Conservation (phyloP, 176 grass and related monocot species). For the Carex kokanica region DNA sequence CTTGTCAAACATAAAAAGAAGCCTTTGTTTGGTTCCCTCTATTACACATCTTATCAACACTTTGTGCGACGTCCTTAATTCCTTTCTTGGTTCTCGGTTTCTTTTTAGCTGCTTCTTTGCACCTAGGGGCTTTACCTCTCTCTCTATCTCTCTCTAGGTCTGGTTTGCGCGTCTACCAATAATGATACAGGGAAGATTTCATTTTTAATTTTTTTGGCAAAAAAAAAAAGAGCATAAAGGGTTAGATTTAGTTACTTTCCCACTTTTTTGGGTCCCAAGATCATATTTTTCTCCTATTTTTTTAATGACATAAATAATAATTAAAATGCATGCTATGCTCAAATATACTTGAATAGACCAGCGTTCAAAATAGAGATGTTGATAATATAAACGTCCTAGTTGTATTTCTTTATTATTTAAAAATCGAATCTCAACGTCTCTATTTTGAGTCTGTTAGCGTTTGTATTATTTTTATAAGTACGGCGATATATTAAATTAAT, state of each 20-base stretch:
- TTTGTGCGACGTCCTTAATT: constrained; percentile 14
- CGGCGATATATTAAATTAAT: too few relatives aligned
- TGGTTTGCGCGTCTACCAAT: constrained; percentile 14
- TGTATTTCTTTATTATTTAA: too few relatives aligned
- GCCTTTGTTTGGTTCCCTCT: background rate
- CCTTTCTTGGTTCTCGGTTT: constrained; percentile 1
- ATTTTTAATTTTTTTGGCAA: background rate
- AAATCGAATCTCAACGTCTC: too few relatives aligned
- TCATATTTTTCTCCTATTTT: background rate
- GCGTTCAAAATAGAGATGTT: too few relatives aligned
- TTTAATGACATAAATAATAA: too few relatives aligned
- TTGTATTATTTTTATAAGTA: too few relatives aligned
- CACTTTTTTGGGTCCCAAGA: background rate
- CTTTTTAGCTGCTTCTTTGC: background rate
- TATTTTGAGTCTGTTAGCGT: too few relatives aligned
- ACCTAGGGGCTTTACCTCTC: background rate
- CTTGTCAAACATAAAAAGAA: constrained; percentile 25
- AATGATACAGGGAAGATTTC: constrained; percentile 3
- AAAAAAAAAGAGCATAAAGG: background rate
- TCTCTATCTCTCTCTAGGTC: background rate
- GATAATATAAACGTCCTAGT: too few relatives aligned
- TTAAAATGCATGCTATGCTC: too few relatives aligned
- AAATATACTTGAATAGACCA: too few relatives aligned
- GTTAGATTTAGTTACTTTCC: background rate
- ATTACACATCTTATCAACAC: background rate